phyloP scores from a whole-genome alignment of 2,329 filamentous ascomycete genomes.

The Xylariaceae sp. region DNA sequence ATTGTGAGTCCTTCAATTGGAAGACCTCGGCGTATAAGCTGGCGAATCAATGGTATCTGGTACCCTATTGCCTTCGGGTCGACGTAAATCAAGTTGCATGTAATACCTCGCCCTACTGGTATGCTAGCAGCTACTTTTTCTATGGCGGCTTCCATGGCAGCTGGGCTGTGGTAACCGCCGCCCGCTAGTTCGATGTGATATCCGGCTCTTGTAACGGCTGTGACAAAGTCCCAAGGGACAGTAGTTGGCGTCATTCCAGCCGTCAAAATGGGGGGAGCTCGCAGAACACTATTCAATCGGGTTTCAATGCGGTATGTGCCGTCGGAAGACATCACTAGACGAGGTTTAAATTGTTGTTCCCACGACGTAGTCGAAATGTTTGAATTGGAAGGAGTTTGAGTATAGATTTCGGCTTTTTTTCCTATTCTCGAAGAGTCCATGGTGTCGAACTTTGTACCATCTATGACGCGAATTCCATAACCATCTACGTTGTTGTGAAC shows the following conservation, averaged over 20 bases:
- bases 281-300: slow-evolving; percentile 87
- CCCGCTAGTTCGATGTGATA: slow-evolving; percentile 91
- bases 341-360: slow-evolving; percentile 96
- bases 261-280: slow-evolving; percentile 85
- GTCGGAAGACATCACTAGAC: slow-evolving; percentile 82
- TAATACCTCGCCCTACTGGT: slow-evolving; percentile 84
- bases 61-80: slow-evolving; percentile 87
- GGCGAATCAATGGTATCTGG: slow-evolving; percentile 85
- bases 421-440: slow-evolving; percentile 72
- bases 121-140: slow-evolving; percentile 83
- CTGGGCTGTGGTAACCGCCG: slow-evolving; percentile 85
- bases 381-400: slow-evolving; percentile 90
- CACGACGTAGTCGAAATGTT: slow-evolving; percentile 94
- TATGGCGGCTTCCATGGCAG: slow-evolving; percentile 83
- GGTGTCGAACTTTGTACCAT: slow-evolving; percentile 18
- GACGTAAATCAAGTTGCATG: slow-evolving; percentile 89
- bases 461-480: slow-evolving; percentile 25
- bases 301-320: slow-evolving; percentile 94
- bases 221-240: slow-evolving; percentile 88
- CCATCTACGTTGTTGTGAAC: slow-evolving; percentile 21
- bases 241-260: slow-evolving; percentile 94
- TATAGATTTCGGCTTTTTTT: slow-evolving; percentile 97
- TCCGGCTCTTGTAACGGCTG: slow-evolving; percentile 89
- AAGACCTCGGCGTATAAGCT: slow-evolving; percentile 81
- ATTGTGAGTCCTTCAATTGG: slow-evolving; percentile 92